Evolutionary conservation across 1,139 yeast genomes (phyloP), one percentile per base, ranked within the genome.

Genomic region (Lodderomyces jiufengensis): DNA sequence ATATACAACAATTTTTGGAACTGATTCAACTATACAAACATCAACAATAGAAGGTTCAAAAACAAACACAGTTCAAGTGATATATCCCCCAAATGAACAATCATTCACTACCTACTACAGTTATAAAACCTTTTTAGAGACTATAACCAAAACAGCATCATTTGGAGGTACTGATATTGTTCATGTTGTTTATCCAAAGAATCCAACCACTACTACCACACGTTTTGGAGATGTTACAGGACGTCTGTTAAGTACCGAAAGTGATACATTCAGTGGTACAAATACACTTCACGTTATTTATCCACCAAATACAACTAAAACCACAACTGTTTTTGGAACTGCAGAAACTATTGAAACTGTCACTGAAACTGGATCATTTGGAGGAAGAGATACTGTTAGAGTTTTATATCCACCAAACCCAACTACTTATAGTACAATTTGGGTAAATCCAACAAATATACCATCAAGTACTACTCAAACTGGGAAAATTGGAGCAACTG

Each of bases 81-180:
- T n/a, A n/a, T n/a, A n/a, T n/a, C n/a, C n/a, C n/a, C n/a, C n/a
- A n/a, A n/a, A n/a, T n/a, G n/a, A n/a, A n/a, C n/a, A n/a, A n/a
- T n/a, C n/a, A n/a, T n/a, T n/a, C n/a, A n/a, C n/a, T n/a, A n/a
- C n/a, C n/a, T n/a, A n/a, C n/a, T n/a, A n/a, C n/a, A n/a, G n/a
- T n/a, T n/a, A n/a, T n/a, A n/a, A n/a, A n/a, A n/a, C n/a, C n/a
- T n/a, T n/a, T n/a, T n/a, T n/a, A n/a, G n/a, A n/a, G n/a, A 29
- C 37, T 6, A 29, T 35, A 9, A 39, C 46, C 22, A n/a, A 32
- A 29, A 27, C 34, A 12, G 18, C 27, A 12, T 33, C 14, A 16
- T 33, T 40, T 6, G 45, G 38, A 9, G 48, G 40, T 10, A 50
- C 54, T 5, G 47, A 45, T 31, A 45, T 52, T 12, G 52, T 52